Percentiles rank a stretch among this genome's conserved stretches.
phyloP scores from a whole-genome alignment of 228 moss, liverwort and hornwort genomes.

The Sphagnum fallax region DNA sequence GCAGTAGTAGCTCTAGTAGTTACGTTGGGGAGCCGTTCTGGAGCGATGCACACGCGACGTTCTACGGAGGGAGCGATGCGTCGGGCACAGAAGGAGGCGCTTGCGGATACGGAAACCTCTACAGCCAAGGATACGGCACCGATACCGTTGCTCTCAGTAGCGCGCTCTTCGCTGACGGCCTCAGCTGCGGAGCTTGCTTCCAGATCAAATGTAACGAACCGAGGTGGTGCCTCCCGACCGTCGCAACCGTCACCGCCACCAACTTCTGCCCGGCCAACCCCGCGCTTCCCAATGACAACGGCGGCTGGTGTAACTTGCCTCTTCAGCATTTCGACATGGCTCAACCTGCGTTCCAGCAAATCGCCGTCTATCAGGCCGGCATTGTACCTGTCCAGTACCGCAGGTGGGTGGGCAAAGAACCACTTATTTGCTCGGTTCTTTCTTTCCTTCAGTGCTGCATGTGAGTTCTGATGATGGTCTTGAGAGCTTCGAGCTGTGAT shows the following conservation, averaged over 20 bases:
- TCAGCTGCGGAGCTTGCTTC: conserved; percentile 12
- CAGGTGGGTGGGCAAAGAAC: conserved; percentile 15
- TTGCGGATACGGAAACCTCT: conserved; percentile 9
- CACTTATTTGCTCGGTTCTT: neutral
- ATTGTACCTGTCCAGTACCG: conserved; percentile 68
- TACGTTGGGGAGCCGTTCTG: no score
- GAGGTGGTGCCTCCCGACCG: neutral
- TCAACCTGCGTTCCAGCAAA: conserved; percentile 54
- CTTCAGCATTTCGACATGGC: conserved; percentile 73
- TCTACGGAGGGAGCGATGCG: no score
- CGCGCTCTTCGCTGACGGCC: conserved; percentile 6
- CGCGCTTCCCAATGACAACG: conserved; percentile 39
- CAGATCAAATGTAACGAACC: neutral
- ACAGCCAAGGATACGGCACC: conserved; percentile 9
- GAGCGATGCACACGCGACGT: no score
- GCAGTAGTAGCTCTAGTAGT: no score
- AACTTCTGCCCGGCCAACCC: conserved; percentile 73
- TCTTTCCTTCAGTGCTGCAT: neutral
- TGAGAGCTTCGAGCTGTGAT: neutral
- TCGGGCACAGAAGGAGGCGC: conserved; percentile 1
- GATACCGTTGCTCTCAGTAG: conserved; percentile 9
- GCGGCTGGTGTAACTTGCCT: conserved; percentile 76
- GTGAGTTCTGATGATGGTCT: neutral
- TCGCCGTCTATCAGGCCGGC: conserved; percentile 56
- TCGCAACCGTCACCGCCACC: conserved; percentile 49